Conservation (phyloP, 257 asterid genomes). For the Ilex asprella region DNA sequence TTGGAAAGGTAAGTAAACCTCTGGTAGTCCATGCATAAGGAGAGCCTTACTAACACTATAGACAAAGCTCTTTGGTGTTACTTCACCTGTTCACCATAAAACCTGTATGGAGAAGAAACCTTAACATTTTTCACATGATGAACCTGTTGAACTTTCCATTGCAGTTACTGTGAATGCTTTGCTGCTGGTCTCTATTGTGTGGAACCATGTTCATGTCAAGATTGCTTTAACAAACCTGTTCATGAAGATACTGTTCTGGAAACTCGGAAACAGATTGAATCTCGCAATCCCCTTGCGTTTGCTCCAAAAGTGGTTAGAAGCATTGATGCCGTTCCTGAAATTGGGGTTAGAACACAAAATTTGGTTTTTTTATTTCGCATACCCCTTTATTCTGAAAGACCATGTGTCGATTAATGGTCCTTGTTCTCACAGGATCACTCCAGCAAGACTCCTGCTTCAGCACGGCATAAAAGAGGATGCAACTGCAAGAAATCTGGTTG, state of each 20-base stretch:
- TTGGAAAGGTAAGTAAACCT: no score
- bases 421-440: constrained; percentile 50
- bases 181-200: constrained; percentile 98
- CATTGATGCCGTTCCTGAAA: constrained; percentile 47
- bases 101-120: not conserved
- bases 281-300: constrained; percentile 96
- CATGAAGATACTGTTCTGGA: constrained; percentile 96
- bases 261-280: constrained; percentile 91
- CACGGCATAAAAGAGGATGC: constrained; percentile 98
- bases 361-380: not conserved
- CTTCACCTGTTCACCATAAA: no score
- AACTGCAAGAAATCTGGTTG: constrained; percentile 97
- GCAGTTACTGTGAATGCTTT: constrained; percentile 97
- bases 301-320: constrained; percentile 87
- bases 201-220: constrained; percentile 90
- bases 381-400: not conserved
- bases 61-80: no score
- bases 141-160: constrained; percentile 7
- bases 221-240: constrained; percentile 89
- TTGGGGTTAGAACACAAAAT: constrained; percentile 34
- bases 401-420: constrained; percentile 1
- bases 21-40: no score
- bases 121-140: not conserved
- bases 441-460: constrained; percentile 93
- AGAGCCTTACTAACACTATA: no score